Base-by-base conservation (phyloP, 2,329 filamentous ascomycete species). In the Lecanoromycetidae sp. region DNA sequence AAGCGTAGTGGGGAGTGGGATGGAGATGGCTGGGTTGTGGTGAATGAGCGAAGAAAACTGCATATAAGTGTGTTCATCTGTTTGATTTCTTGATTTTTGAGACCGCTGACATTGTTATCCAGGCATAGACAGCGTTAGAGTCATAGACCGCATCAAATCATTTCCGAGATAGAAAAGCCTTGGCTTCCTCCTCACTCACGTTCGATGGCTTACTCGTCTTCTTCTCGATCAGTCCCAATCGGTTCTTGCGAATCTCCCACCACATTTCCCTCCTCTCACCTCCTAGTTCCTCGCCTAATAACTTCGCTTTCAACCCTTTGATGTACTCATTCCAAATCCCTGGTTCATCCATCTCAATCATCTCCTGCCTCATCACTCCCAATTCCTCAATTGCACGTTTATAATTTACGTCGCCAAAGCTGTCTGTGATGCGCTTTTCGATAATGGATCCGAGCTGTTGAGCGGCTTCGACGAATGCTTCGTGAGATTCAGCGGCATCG, bases 261-360 rank as follows among this genome's bases (percentile, higher is more conserved):
- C 87, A 95, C 66, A 95, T 79, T 58, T 93, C 86, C 53, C 75
- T 75, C 45, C 87, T 71, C 57, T 93, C 82, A 0, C 86, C 87
- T 30, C 80, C 79, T 2, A 95, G 65, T 55, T 82, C 74, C 0
- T 79, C 83, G 0, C 71, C 74, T 6, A 87, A 62, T 1, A 95
- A 61, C 47, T 79, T 78, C 54, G 70, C 71, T 69, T 95, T 96
- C 56, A 96, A 64, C 27, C 74, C 72, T 33, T 63, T 69, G 34
- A 93, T 57, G 54, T 88, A 84, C 1, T 73, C 69, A 59, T 96
- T 95, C 64, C 84, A 98, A 23, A 85, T 57, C 0, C 62, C 73
- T 0, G 86, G 82, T 61, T 85, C 79, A 59, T 95, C 88, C 25
- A 86, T 71, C 5, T 79, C 77, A 5, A 81, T 72, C 54, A 93